Evolutionary conservation across 2,329 filamentous ascomycete species (phyloP).

Genomic region (Cyclaneusma minus): DNA sequence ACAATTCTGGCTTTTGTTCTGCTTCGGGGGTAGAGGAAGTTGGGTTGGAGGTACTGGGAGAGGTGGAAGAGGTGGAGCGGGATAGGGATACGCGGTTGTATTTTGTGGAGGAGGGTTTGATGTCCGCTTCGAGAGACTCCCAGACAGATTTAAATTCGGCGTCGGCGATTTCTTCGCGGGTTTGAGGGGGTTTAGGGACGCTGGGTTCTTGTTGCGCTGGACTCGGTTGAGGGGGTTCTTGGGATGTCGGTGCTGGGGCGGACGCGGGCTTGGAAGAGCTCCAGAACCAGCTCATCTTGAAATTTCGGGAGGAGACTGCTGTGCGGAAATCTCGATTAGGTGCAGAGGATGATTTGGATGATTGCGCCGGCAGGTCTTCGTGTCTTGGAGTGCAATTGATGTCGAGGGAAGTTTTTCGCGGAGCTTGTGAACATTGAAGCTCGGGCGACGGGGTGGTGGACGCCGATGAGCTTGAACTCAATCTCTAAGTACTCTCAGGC

Average conservation of each 20-base stretch:
- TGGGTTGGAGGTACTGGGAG: slow-evolving; percentile 2
- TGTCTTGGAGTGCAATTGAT: no score
- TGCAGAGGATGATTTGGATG: no score
- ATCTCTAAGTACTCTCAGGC: no score
- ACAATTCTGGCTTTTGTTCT: slow-evolving; percentile 14
- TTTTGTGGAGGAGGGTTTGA: slow-evolving; percentile 11
- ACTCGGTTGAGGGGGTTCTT: slow-evolving; percentile 6
- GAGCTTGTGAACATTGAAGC: no score
- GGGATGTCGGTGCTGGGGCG: slow-evolving; percentile 6
- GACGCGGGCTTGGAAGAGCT: slow-evolving; percentile 22
- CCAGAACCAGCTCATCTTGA: slow-evolving; percentile 49
- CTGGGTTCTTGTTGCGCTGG: slow-evolving; percentile 8
- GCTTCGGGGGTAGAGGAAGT: slow-evolving; percentile 6
- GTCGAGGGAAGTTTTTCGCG: no score
- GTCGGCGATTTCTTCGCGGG: slow-evolving; percentile 17
- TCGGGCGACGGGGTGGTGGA: no score
- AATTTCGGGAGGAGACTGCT: slow-evolving; percentile 1
- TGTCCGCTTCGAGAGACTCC: slow-evolving; percentile 16
- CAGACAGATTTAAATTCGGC: slow-evolving; percentile 19
- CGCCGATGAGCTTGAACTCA: no score
- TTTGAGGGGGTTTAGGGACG: slow-evolving; percentile 5
- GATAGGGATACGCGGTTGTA: slow-evolving; percentile 11
- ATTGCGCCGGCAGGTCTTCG: no score
- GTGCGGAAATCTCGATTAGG: not conserved
- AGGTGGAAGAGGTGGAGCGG: slow-evolving; percentile 5